These are phyloP conservation scores for Cryphonectria japonica DNA, from an alignment of 2,329 filamentous ascomycete genomes.

Conservation along the genomic window DNA sequence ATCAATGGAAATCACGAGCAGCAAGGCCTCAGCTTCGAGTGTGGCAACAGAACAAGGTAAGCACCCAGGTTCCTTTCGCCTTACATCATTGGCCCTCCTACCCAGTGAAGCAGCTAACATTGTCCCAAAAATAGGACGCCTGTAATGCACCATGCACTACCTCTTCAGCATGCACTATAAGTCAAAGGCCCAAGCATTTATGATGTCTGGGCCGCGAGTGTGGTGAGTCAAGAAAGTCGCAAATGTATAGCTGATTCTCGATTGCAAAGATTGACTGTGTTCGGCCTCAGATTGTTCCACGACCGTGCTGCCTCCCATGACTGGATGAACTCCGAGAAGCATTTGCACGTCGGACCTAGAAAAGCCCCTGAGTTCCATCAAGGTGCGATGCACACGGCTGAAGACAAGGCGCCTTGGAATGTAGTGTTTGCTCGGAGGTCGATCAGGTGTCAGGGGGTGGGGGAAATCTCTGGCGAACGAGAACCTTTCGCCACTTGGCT, in stretches of 20 bases:
- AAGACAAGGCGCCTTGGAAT: neutral
- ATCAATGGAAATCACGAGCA: neutral
- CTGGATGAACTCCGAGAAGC: neutral
- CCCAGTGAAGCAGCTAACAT: neutral
- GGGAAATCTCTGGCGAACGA: neutral
- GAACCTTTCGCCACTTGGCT: neutral
- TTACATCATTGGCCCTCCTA: neutral
- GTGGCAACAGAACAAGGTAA: neutral
- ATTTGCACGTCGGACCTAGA: neutral
- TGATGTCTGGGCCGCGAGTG: neutral
- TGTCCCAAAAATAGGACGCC: neutral
- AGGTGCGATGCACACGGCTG: neutral
- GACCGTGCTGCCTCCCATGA: neutral
- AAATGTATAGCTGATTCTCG: neutral
- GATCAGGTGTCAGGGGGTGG: neutral
- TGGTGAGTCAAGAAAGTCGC: neutral
- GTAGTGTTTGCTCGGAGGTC: neutral
- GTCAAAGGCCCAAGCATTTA: neutral
- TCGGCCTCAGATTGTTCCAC: neutral
- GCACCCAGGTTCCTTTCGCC: neutral
- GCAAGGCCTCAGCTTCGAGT: neutral
- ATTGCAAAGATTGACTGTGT: neutral
- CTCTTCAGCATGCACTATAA: neutral
- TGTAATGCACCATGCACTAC: neutral
- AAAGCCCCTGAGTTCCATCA: neutral